Conservation (phyloP, 805 yeast genomes). For the Lipomyces japonicus region DNA sequence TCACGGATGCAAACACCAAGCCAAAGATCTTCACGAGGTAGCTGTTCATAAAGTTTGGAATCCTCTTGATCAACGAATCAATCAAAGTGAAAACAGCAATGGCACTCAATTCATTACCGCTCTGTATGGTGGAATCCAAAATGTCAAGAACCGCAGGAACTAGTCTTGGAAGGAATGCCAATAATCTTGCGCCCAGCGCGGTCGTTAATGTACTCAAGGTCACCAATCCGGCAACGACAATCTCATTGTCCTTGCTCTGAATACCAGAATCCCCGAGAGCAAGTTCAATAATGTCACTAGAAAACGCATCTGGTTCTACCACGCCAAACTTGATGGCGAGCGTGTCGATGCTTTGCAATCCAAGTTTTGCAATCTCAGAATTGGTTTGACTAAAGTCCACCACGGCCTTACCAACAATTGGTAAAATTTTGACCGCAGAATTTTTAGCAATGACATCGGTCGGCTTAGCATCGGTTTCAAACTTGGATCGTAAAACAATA, state of each 20-base stretch:
- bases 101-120: constrained; percentile 49
- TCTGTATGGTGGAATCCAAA: constrained; percentile 46
- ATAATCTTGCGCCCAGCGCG: constrained; percentile 76
- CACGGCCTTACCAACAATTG: constrained; percentile 12
- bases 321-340: constrained; percentile 62
- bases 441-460: constrained; percentile 40
- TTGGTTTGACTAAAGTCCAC: background rate
- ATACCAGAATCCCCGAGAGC: constrained; percentile 56
- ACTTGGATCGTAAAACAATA: constrained; percentile 13
- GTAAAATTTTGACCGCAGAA: constrained; percentile 44
- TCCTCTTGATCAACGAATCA: constrained; percentile 70
- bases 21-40: constrained; percentile 60
- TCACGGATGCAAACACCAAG: constrained; percentile 41
- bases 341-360: constrained; percentile 62
- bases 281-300: constrained; percentile 46
- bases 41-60: constrained; percentile 79
- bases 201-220: constrained; percentile 61
- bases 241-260: constrained; percentile 52
- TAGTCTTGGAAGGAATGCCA: constrained; percentile 80
- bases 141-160: constrained; percentile 68
- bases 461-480: constrained; percentile 20
- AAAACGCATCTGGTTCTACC: constrained; percentile 43
- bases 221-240: constrained; percentile 68
- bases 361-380: constrained; percentile 58
- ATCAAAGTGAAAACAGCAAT: constrained; percentile 67